These are phyloP conservation scores for Colletotrichum kahawae DNA, from an alignment of 2,329 filamentous ascomycete species.

Conservation along the genomic window DNA sequence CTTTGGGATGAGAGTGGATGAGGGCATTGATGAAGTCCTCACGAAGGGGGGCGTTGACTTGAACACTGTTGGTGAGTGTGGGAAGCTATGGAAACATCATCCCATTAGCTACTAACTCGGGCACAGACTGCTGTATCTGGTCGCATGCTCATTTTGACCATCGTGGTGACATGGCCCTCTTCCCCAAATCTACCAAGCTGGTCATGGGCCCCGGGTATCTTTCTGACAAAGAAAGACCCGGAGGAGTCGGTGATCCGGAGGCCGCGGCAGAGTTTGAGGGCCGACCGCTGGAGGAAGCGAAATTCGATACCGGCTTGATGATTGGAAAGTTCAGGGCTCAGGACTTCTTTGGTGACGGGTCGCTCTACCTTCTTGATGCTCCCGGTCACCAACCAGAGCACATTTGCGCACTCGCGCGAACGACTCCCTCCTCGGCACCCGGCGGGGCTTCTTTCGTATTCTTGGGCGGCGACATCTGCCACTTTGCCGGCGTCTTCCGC, in stretches of 20 bases:
- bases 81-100: neutral
- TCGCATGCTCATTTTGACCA: constrained; percentile 35
- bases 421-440: constrained; percentile 16
- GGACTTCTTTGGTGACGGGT: constrained; percentile 47
- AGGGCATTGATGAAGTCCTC: constrained; percentile 23
- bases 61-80: constrained; percentile 6
- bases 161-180: constrained; percentile 29
- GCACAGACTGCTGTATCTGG: constrained; percentile 29
- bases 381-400: constrained; percentile 27
- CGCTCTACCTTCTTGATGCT: constrained; percentile 43
- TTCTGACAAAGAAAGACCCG: neutral
- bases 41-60: constrained; percentile 6
- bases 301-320: constrained; percentile 19
- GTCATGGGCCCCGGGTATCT: constrained; percentile 28
- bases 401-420: constrained; percentile 24
- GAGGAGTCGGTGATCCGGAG: neutral
- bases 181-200: constrained; percentile 26
- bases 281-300: constrained; percentile 17
- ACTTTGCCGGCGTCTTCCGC: constrained; percentile 20
- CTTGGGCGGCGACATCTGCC: constrained; percentile 26
- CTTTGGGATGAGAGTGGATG: constrained; percentile 11
- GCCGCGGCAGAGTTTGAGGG: constrained; percentile 21
- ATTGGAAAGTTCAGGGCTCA: constrained; percentile 41
- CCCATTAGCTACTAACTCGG: neutral
- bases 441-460: constrained; percentile 24